Evolutionary conservation across 2,329 filamentous ascomycete species (phyloP), one percentile per base, ranked within the genome.

Genomic region (Diaporthe citrichinensis): DNA sequence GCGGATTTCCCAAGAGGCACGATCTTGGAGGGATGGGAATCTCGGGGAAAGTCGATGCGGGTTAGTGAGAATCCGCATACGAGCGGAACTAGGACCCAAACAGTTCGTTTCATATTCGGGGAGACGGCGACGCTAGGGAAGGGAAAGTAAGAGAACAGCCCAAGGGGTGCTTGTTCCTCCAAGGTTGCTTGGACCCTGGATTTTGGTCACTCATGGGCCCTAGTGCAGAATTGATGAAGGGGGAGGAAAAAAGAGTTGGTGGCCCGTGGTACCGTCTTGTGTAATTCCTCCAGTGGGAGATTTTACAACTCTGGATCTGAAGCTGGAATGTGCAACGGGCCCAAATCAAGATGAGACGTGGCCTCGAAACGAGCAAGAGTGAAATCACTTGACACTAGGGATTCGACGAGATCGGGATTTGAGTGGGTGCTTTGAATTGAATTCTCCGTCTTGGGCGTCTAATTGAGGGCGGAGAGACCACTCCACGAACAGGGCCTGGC

Each of bases 71-170:
- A 72, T 44, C 34, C 20, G 25, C 55, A 72, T 36, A 51, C 46
- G 44, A 44, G 57, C 23, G 34, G 20, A 3, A 62, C 46, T 72
- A 49, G 57, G 55, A 62, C n/a, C 9, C 44, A 68, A 72, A 41
- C 71, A 65, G 71, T 73, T 65, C 71, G 71, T 73, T 73, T 73
- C 58, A 62, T 55, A 44, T 55, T n/a, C 36, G 49, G 36, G 39
- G 39, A 53, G 62, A 68, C 46, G 36, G 44, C 46, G 46, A 17
- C 71, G 36, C 36, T 41, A 41, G 59, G 44, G 46, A 73, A 61
- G 53, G 55, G 17, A 31, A 12, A 58, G 20, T 28, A 34, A 49
- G 61, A 49, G 10, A n/a, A 49, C 14, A 5, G 25, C 25, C 15
- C 59, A 62, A 62, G n/a, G 58, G 36, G 36, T 61, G 58, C 36